Base-by-base conservation (phyloP, 2,329 filamentous ascomycete genomes). In the Aspergillus eucalypticola region DNA sequence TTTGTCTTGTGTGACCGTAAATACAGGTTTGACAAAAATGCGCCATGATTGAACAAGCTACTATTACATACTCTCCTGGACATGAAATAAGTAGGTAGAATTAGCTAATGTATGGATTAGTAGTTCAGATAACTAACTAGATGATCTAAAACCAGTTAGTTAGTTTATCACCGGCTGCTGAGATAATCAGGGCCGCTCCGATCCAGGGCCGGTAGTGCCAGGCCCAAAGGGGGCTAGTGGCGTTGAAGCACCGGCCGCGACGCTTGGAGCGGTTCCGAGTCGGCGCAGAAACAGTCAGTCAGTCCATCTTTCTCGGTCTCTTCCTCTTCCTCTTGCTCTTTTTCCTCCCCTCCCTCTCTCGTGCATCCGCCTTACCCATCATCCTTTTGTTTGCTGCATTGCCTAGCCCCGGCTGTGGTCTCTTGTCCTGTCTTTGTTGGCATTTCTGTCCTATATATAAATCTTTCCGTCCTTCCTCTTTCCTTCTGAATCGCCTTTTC, bases 271-370 rank as follows among this genome's bases (percentile, higher is more conserved):
- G 55, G 56, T 60, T 64, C 64, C 63, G 63, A 65, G 59, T 56
- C 63, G 59, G 60, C 56, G 61, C 61, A 62, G 58, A 63, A 61
- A 63, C 23, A 42, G 32, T 46, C 56, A 52, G 56, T 59, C 60
- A 60, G 51, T 62, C 60, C 51, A 51, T 60, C 53, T 56, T 32
- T 52, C 44, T 46, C 21, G 57, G 49, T 46, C 52, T 35, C 53
- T 55, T 44, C 52, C 23, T 54, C 56, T 63, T 50, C 38, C 51
- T 39, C 49, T 38, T 55, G 59, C 56, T 54, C 56, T 52, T 51
- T 60, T 51, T 57, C 10, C 27, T 11, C 27, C 27, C 27, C 32
- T 49, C 55, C 60, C 32, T 35, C 32, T 35, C 25, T 35, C 32
- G 10, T 35, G 32, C 32, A 35, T 35, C 32, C 32, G 32, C 32